Base-by-base conservation (phyloP, 345 rosid genomes). In the Ceriops tagal region DNA sequence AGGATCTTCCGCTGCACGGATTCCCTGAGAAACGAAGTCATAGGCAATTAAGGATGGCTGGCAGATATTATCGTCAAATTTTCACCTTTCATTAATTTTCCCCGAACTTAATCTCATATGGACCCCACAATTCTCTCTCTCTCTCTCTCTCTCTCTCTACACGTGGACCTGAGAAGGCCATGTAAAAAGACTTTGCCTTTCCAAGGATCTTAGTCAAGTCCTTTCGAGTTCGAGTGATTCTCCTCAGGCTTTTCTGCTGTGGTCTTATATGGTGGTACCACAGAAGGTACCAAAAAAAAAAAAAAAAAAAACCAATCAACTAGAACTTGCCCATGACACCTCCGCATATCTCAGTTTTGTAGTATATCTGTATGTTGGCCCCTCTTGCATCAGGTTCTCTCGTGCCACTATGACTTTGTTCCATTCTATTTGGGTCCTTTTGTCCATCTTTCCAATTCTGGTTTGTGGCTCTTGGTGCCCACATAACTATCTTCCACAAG, bases 391-490 rank as follows among this genome's bases (percentile, higher is more conserved):
- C 37, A 62, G 64, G 57, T 61, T 73, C 63, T 49, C 43, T 51
- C 49, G 13, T 35, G 69, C 69, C 62, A 30, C 65, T 59, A 80
- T 83, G 83, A 63, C 84, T 65, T 56, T 75, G 67, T 75, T 79
- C 57, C 57, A 59, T 63, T 53, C 32, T 63, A 58, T 62, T 71
- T 72, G 67, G 82, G 77, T 75, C 68, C 64, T 80, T 64, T 32
- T 73, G 53, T 66, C 77, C 47, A n/a, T 43, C 5, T 21, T 15
- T 47, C 46, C 47, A 21, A 32, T 60, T 31, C 19, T 66, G 56
- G 68, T 63, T 15, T 62, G 24, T 77, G 63, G 53, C 69, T 59
- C 73, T 68, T 73, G 67, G 70, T 78, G 71, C 63, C 71, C 66
- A 34, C 71, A 53, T 9, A 43, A 55, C 53, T 69, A 68, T 27